A percentile compares a stretch with the other conserved stretches of the same genome.
Evolutionary conservation across 345 rosid genomes (phyloP).

Genomic region (Geranium rotundifolium): DNA sequence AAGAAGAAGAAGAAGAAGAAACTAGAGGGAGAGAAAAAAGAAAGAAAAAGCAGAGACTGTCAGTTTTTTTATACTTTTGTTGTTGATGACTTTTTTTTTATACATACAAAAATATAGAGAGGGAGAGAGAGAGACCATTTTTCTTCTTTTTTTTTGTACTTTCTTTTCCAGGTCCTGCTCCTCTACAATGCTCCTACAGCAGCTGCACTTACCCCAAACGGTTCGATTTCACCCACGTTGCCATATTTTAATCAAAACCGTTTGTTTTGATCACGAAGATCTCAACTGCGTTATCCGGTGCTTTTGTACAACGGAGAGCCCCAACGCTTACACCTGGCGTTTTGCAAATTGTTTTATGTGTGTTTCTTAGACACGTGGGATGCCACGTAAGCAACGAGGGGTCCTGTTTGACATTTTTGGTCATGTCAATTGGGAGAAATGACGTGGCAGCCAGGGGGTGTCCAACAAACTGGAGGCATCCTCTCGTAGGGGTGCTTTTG

Average conservation of each 20-base stretch:
- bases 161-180: no score
- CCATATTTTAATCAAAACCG: no score
- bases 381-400: conserved; percentile 13
- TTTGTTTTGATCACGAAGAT: no score
- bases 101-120: no score
- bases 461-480: conserved; percentile 19
- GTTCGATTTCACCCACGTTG: no score
- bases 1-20: not conserved
- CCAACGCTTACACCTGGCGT: no score
- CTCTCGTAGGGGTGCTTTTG: conserved; percentile 27
- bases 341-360: not conserved
- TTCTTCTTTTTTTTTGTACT: no score
- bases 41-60: not conserved
- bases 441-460: conserved; percentile 9
- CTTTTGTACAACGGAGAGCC: no score
- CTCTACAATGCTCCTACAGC: no score
- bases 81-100: conserved; percentile 26
- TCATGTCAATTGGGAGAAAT: not conserved
- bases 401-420: not conserved
- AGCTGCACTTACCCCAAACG: no score
- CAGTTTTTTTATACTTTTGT: conserved; percentile 21
- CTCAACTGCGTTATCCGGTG: no score
- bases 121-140: not conserved
- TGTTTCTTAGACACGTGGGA: conserved; percentile 12
- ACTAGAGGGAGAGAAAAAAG: conserved; percentile 8